Conservation (phyloP, 2,329 filamentous ascomycete species). For the Ascochyta viciae-villosae region DNA sequence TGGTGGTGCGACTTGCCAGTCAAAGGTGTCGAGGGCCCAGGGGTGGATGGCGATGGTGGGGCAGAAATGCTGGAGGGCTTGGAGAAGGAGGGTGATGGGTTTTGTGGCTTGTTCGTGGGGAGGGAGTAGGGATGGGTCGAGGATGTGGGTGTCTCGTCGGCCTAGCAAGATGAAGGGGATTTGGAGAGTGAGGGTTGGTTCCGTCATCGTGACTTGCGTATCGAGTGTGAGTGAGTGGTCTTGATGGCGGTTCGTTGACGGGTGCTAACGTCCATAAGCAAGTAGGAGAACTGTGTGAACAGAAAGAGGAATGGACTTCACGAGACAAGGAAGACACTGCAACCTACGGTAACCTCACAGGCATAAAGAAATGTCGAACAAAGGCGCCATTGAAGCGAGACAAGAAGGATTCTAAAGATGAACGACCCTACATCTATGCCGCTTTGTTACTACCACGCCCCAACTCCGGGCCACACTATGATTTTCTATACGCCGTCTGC, state of each 20-base stretch:
- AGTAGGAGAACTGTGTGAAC: neutral
- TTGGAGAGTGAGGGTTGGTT: conserved; percentile 6
- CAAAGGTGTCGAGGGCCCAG: neutral
- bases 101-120: neutral
- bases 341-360: neutral
- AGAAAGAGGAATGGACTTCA: neutral
- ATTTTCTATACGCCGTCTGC: neutral
- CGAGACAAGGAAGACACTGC: neutral
- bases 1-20: neutral
- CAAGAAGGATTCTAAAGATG: conserved; percentile 1
- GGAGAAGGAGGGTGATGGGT: neutral
- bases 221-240: no score
- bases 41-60: conserved; percentile 1
- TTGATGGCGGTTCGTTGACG: no score
- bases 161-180: conserved; percentile 20
- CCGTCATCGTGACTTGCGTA: neutral
- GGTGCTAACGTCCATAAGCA: no score
- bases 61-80: neutral
- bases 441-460: neutral
- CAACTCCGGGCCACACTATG: neutral
- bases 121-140: neutral
- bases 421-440: conserved; percentile 2
- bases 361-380: neutral
- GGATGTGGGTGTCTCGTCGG: neutral
- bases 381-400: neutral